These are phyloP conservation scores for Coccomyxa sp. DNA, from an alignment of 139 green algal species.

Conservation along the genomic window DNA sequence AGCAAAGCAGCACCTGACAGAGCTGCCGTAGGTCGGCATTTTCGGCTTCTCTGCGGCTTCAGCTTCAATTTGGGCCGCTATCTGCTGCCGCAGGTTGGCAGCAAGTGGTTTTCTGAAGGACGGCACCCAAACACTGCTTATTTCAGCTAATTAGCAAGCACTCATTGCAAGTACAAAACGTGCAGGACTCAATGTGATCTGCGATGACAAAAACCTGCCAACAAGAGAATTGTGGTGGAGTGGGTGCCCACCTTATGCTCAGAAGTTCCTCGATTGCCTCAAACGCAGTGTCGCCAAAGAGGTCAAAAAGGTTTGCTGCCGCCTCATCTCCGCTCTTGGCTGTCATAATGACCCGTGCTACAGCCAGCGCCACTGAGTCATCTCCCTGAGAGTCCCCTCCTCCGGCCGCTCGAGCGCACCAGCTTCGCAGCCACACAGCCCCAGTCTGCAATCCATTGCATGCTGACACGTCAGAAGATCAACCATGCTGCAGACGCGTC, in stretches of 20 bases:
- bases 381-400: constrained; percentile 15
- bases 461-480: not conserved
- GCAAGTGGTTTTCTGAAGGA: constrained; percentile 28
- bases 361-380: constrained; percentile 23
- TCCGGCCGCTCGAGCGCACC: not conserved
- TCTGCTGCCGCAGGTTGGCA: constrained; percentile 19
- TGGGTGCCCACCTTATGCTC: constrained; percentile 42
- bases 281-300: constrained; percentile 71
- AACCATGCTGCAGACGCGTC: too few species aligned
- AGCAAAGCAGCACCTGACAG: constrained; percentile 23
- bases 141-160: not conserved
- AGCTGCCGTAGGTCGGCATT: constrained; percentile 34
- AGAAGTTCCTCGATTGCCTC: constrained; percentile 63
- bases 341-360: constrained; percentile 23
- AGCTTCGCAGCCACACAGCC: constrained; percentile 19
- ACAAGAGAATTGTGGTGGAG: not conserved
- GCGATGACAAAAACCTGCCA: not conserved
- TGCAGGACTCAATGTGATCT: not conserved
- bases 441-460: constrained; percentile 6
- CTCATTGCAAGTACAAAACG: not conserved
- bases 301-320: constrained; percentile 76
- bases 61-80: constrained; percentile 21
- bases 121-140: too few species aligned
- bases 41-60: constrained; percentile 22
- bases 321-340: constrained; percentile 31